Base-by-base conservation (phyloP, 2,329 filamentous ascomycete species). In the Stagonosporopsis rhizophila region DNA sequence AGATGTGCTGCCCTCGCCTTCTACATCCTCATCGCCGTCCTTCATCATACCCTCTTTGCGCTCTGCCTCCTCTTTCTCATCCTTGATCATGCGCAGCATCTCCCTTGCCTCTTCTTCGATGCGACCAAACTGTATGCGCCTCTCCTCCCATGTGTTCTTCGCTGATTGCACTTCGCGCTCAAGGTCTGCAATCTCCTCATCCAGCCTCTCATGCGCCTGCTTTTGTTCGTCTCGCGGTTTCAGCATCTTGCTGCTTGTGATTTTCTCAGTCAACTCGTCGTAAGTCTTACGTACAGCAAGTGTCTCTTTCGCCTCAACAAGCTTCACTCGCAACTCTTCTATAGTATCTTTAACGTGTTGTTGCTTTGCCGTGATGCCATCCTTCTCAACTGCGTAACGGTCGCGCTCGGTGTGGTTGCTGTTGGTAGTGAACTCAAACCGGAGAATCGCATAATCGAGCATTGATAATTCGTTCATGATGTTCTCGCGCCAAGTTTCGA, bases 51-150 rank as follows among this genome's bases (percentile, higher is more conserved):
- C 92, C 75, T 96, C 92, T 51, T 92, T 85, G 38, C 91, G 83
- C 77, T 96, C 92, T 0, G 95, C 91, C 77, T 96, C 92, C 74
- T 96, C 93, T 78, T 96, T 96, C 81, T 97, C 94, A 70, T 96
- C 93, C 58, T 92, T 87, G 70, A 98, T 96, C 74, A 96, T 83
- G 44, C 91, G 84, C 55, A 93, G 82, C 74, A 98, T 83, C 61
- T 91, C 83, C 85, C 90, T 90, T n/a, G 92, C 92, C 79, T 97
- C 94, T 57, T 93, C 90, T 72, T 96, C 90, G 68, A 98, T 93
- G 52, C 87, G 85, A 55, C 89, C 90, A 75, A 97, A 96, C 77
- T 96, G 92, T 66, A 92, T 90, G 60, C 89, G 82, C 35, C 94
- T 84, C 77, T 96, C 92, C 38, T 85, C 82, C 93, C 93, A 97